Conservation (phyloP, 495 filamentous ascomycete species). For the Xylaria nigripes region DNA sequence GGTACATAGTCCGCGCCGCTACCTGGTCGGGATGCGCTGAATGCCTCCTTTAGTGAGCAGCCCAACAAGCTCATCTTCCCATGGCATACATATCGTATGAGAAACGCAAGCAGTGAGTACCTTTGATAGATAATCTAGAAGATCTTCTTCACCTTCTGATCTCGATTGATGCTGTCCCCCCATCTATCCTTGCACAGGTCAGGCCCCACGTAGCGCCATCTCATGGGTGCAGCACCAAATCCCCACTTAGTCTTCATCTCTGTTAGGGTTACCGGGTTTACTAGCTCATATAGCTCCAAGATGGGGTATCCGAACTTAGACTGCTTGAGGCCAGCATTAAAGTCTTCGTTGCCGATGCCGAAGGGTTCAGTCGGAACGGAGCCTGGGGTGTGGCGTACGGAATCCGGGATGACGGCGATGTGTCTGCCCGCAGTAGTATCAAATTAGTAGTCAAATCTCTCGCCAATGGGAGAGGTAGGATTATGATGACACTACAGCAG, state of each 20-base stretch:
- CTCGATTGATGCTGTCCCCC: constrained; percentile 8
- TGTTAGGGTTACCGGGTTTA: constrained; percentile 21
- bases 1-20: too few species aligned
- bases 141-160: constrained; percentile 11
- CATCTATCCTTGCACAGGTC: constrained; percentile 16
- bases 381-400: constrained; percentile 20
- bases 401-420: constrained; percentile 14
- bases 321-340: constrained; percentile 30
- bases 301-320: constrained; percentile 33
- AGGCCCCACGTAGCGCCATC: constrained; percentile 23
- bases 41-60: not conserved
- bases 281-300: constrained; percentile 25
- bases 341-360: constrained; percentile 34
- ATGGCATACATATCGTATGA: not conserved
- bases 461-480: too few species aligned
- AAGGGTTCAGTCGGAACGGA: constrained; percentile 26
- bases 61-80: not conserved
- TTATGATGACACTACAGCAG: not conserved
- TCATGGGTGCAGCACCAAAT: constrained; percentile 23
- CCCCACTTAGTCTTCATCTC: constrained; percentile 21
- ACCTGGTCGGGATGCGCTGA: not conserved
- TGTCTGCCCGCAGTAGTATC: not conserved
- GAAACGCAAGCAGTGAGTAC: not conserved
- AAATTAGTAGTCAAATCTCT: not conserved
- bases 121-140: constrained; percentile 12